Base-by-base conservation (phyloP, 345 rosid species). In the Limnanthes douglasii region DNA sequence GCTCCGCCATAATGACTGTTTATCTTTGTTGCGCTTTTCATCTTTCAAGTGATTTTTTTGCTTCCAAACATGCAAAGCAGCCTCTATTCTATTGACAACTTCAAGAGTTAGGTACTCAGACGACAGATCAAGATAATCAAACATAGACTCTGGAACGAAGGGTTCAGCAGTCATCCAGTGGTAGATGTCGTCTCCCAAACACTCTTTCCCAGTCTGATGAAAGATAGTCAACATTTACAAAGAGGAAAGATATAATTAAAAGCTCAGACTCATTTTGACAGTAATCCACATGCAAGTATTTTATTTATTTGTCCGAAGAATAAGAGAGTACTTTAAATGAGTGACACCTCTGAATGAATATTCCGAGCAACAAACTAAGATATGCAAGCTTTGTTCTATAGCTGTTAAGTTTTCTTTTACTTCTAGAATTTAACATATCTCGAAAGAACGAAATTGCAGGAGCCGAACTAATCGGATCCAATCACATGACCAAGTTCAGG, bases 81-180 rank as follows among this genome's bases (percentile, higher is more conserved):
- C 94, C 53, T 92, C 99, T 34, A 84, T 58, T 46, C 82, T 54
- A 56, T 85, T 75, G 17, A 75, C 94, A 39, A 81, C 59, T 72
- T 81, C 99, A 18, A 81, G 62, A 18, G 88, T 66, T 14, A 66
- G 81, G 56, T 92, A 86, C 46, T 90, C 99, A 1, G 93, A 75
- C 10, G 99, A 69, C 25, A 77, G 68, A 54, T 84, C 95, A 5
- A 90, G 82, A 63, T 73, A 74, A 63, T 80, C 94, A 26, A 90
- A 77, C 37, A 84, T 80, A 40, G 70, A 70, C 34, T 90, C 94
- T 0, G 96, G 78, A 27, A 74, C 80, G 64, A 90, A 90, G 52
- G 66, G 66, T 44, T 70, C 85, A 2, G 93, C 78, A 5, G 78
- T 75, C 33, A 90, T 31, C 64, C 67, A 75, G 7, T 86, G 88